Evolutionary conservation across 768 basidiomycete genomes (phyloP), one percentile per base, ranked within the genome.

Genomic region (Leccinum subtestaceum): DNA sequence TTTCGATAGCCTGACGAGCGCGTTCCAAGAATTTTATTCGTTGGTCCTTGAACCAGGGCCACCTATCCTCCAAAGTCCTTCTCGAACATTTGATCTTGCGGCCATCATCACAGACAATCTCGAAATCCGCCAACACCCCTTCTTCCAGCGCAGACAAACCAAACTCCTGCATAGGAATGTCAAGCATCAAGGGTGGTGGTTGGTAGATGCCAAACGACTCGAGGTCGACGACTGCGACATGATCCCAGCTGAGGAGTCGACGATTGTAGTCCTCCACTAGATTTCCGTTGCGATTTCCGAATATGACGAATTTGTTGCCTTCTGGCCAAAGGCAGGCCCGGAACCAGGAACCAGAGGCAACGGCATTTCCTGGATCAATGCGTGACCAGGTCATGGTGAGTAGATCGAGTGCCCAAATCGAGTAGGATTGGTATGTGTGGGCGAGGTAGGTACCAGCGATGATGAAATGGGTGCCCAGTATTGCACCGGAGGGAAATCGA

Each of bases 171-270:
- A 91, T 87, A 1, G 81, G 80, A 29, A 88, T 75, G 60, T 87
- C 85, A 47, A 87, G 78, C 61, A 77, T 84, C 45, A 83, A 79
- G 3, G 80, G 71, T 0, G 95, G 94, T 0, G 94, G 89, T 64
- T 92, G 89, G 69, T 98, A 98, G 62, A 99, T 94, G 1, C 96
- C 96, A 67, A 95, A 96, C 0, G 95, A 89, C 74, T 98, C 95
- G 25, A 97, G 78, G 68, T 95, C 93, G 58, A 96, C 86, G 56
- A 91, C 86, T 5, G 91, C 91, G 55, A 95, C 86, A 68, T 98
- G 91, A 66, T 95, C 91, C 91, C 92, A 95, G 67, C 88, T 91
- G 59, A 94, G 82, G 11, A 95, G 80, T 19, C 94, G 87, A 50
- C 91, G 87, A 67, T 97, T 95, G 70, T 95, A 95, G 67, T 97